Evolutionary conservation across 495 filamentous ascomycete genomes (phyloP).

Genomic region (Letharia columbiana): DNA sequence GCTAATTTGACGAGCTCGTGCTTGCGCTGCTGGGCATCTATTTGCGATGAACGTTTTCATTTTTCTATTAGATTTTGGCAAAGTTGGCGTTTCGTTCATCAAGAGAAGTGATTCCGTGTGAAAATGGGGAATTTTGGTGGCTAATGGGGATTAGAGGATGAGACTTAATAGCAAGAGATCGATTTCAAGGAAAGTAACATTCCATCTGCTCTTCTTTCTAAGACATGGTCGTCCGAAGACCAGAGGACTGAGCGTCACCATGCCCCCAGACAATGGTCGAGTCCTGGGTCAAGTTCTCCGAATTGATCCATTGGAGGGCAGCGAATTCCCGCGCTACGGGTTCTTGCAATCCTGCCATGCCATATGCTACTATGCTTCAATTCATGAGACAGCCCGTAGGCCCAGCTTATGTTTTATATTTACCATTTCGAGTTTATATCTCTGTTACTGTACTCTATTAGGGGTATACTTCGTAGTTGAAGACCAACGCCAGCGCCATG

Average conservation of each 20-base stretch:
- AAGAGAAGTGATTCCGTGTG: neutral
- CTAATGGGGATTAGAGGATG: neutral
- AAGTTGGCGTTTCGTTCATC: neutral
- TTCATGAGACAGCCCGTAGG: neutral
- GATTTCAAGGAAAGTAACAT: neutral
- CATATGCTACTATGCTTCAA: neutral
- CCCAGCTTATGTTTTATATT: too few relatives aligned
- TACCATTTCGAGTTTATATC: neutral
- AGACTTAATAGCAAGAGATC: neutral
- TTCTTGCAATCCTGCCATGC: neutral
- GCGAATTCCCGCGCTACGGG: neutral
- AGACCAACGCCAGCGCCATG: conserved; percentile 16
- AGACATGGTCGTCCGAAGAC: neutral
- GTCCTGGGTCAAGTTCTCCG: too few relatives aligned
- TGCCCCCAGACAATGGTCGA: too few relatives aligned
- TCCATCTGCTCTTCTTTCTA: neutral
- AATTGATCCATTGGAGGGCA: neutral
- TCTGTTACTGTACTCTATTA: neutral
- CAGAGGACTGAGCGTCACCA: neutral
- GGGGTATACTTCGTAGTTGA: conserved; percentile 14
- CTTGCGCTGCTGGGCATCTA: neutral
- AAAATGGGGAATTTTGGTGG: neutral
- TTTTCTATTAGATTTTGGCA: neutral
- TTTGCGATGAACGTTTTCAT: too few relatives aligned
- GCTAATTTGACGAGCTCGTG: neutral